phyloP scores from a whole-genome alignment of 1,284 basidiomycete genomes.

The Melampsora larici-populina region DNA sequence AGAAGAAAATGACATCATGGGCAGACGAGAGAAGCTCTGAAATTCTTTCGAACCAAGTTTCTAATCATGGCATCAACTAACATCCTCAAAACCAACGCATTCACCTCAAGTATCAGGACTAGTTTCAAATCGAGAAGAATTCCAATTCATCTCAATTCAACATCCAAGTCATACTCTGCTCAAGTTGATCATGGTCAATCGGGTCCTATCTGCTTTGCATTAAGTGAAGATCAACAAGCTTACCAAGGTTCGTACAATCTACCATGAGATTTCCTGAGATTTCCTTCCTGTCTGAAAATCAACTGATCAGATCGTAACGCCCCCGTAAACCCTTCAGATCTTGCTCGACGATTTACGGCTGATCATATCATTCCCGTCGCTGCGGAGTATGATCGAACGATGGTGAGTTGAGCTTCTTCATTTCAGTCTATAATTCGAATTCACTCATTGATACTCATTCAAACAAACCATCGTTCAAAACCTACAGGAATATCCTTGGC shows the following conservation, averaged over 20 bases:
- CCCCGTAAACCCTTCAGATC: conserved; percentile 52
- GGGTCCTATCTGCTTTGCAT: conserved; percentile 37
- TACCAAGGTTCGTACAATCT: conserved; percentile 21
- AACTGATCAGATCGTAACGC: neutral
- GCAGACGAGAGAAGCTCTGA: too few relatives aligned
- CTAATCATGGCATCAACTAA: too few relatives aligned
- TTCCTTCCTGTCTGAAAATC: neutral
- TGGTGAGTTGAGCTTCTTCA: conserved; percentile 51
- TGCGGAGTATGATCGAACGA: conserved; percentile 57
- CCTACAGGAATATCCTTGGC: conserved; percentile 58
- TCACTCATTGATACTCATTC: neutral
- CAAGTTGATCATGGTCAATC: conserved; percentile 3
- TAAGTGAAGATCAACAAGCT: conserved; percentile 41
- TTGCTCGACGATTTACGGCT: conserved; percentile 57
- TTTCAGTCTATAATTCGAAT: neutral
- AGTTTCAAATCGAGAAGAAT: too few relatives aligned
- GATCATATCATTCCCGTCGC: conserved; percentile 60
- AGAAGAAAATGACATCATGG: too few relatives aligned
- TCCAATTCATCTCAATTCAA: too few relatives aligned
- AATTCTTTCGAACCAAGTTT: too few relatives aligned
- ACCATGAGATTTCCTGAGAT: neutral
- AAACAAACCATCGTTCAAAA: neutral
- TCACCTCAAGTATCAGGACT: too few relatives aligned
- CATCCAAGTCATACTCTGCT: neutral
- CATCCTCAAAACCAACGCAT: too few relatives aligned